A percentile compares a stretch with the other conserved stretches of the same genome.
phyloP scores from a whole-genome alignment of 257 asterid species.

The Solanum lignicaule region DNA sequence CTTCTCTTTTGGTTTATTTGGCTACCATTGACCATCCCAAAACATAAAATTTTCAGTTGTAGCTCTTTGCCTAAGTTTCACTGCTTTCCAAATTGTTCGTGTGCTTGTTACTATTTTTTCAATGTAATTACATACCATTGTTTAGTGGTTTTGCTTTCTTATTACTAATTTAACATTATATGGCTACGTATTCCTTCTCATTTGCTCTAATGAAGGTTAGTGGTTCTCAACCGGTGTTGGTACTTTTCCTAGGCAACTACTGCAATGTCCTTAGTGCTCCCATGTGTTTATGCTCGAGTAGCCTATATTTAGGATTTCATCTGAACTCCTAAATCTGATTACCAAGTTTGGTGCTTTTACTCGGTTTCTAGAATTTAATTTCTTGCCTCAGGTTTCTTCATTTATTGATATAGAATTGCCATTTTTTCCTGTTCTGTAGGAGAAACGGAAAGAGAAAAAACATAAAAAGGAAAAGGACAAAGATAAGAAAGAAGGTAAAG shows the following conservation, averaged over 20 bases:
- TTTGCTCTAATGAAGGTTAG: not conserved
- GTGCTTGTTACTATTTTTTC: not conserved
- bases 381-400: not conserved
- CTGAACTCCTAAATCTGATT: not conserved
- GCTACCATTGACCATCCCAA: not conserved
- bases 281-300: not conserved
- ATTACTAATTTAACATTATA: not conserved
- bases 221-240: not conserved
- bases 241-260: not conserved
- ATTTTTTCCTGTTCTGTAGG: conserved; percentile 30
- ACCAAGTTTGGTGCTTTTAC: not conserved
- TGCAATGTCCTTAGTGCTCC: not conserved
- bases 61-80: not conserved
- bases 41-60: not conserved
- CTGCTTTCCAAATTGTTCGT: not conserved
- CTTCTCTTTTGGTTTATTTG: not conserved
- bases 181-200: not conserved
- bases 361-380: not conserved
- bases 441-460: conserved; percentile 49
- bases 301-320: not conserved
- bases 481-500: conserved; percentile 52
- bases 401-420: not conserved
- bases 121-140: not conserved
- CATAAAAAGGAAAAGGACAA: conserved; percentile 58
- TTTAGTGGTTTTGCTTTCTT: not conserved